phyloP scores from a whole-genome alignment of 768 basidiomycete genomes.

The Clitopilus hobsonii region DNA sequence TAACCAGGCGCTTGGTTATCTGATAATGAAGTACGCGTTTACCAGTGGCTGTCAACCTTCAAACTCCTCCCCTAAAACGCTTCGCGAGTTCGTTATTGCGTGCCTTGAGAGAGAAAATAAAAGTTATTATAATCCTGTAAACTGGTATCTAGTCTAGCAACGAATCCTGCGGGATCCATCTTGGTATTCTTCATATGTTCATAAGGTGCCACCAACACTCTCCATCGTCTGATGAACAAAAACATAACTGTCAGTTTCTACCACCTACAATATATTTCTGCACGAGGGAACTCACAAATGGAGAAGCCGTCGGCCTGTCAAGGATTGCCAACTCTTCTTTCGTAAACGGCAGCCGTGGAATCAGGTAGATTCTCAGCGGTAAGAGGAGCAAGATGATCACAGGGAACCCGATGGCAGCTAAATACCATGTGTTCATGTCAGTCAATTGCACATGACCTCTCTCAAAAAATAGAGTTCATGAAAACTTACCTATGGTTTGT shows the following conservation, averaged over 20 bases:
- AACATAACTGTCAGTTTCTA: neutral
- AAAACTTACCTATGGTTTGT: conserved; percentile 75
- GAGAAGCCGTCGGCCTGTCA: conserved; percentile 87
- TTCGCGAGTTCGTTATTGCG: neutral
- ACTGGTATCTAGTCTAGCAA: too few relatives aligned
- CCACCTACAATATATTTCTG: conserved; percentile 35
- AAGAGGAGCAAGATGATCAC: conserved; percentile 82
- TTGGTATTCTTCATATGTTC: neutral
- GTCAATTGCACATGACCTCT: neutral
- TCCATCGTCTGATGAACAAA: conserved; percentile 25
- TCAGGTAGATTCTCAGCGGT: conserved; percentile 65
- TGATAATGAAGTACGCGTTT: too few relatives aligned
- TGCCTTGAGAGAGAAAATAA: neutral
- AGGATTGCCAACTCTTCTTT: conserved; percentile 74
- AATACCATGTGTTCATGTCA: conserved; percentile 5
- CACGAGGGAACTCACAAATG: conserved; percentile 55
- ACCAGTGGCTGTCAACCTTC: neutral
- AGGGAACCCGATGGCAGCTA: conserved; percentile 89
- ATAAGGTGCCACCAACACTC: conserved; percentile 27
- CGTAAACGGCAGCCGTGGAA: conserved; percentile 75
- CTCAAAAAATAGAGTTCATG: conserved; percentile 5
- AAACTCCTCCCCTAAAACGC: neutral
- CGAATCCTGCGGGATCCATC: neutral
- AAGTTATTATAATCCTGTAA: too few relatives aligned
- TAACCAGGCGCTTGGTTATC: too few relatives aligned